Percentiles rank a stretch among this genome's conserved stretches.
Evolutionary conservation across 1,139 yeast genomes (phyloP).

Genomic region (Lodderomyces metapsilosis): DNA sequence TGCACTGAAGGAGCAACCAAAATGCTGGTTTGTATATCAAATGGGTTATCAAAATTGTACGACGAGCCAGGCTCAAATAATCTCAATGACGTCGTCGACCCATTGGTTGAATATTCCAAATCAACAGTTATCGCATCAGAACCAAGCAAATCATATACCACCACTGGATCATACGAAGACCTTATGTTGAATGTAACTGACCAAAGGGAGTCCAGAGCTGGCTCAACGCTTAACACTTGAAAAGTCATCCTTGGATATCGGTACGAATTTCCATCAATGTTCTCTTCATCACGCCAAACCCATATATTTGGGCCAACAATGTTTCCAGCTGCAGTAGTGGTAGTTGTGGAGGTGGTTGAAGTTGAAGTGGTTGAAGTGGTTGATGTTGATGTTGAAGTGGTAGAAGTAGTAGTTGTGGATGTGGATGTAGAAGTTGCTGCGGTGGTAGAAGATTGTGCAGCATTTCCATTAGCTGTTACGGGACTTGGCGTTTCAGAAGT

Average conservation of each 20-base stretch:
- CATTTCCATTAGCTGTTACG: no score
- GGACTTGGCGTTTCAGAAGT: no score
- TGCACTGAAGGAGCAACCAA: slow-evolving; percentile 19
- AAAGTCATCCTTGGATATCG: slow-evolving; percentile 1
- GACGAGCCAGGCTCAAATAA: not conserved
- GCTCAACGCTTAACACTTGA: slow-evolving; percentile 1
- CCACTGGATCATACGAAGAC: not conserved
- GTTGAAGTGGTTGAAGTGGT: no score
- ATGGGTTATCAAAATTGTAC: not conserved
- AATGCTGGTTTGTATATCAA: slow-evolving; percentile 16
- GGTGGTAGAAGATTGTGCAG: no score
- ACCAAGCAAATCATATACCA: not conserved
- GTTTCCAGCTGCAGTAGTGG: no score
- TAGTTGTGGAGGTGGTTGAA: no score
- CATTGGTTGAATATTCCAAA: not conserved
- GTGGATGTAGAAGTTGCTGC: no score
- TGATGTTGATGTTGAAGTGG: no score
- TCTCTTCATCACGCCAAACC: not conserved
- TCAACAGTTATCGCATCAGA: not conserved
- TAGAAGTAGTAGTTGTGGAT: no score
- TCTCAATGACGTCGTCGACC: not conserved
- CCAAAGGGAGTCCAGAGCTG: not conserved
- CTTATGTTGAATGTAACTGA: not conserved
- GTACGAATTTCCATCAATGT: not conserved
- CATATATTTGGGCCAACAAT: not conserved